Conservation (phyloP, 768 basidiomycete species). For the Macrolepiota fuliginosa region DNA sequence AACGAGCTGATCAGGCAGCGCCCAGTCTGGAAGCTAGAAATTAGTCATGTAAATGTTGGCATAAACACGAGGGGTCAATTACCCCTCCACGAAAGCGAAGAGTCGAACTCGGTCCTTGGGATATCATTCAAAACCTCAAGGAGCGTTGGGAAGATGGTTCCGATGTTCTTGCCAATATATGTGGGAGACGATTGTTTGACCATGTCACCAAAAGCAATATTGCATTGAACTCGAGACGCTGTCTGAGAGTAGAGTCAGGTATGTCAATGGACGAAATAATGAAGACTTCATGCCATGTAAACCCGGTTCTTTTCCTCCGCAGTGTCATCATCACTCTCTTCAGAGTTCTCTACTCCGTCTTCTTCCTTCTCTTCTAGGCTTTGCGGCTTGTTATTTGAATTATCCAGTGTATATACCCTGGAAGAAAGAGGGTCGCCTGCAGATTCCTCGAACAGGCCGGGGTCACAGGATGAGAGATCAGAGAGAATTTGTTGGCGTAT, state of each 20-base stretch:
- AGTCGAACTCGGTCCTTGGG: constrained; percentile 76
- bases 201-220: constrained; percentile 81
- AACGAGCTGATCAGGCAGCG: constrained; percentile 81
- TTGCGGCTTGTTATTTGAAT: not conserved
- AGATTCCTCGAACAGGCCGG: constrained; percentile 42
- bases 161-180: constrained; percentile 48
- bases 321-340: constrained; percentile 23
- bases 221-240: constrained; percentile 71
- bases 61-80: constrained; percentile 14
- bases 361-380: constrained; percentile 17
- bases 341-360: constrained; percentile 22
- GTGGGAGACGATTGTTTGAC: constrained; percentile 59
- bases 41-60: not conserved
- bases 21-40: constrained; percentile 63
- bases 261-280: not conserved
- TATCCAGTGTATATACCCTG: constrained; percentile 45
- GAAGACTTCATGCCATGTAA: constrained; percentile 51
- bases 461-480: constrained; percentile 61
- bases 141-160: constrained; percentile 56
- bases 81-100: constrained; percentile 81
- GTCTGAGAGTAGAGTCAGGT: constrained; percentile 38
- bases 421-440: constrained; percentile 60
- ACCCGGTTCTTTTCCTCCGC: constrained; percentile 22
- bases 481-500: constrained; percentile 73
- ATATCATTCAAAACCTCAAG: constrained; percentile 69